Conservation (phyloP, 306 rosid species). For the Mimosa bimucronata region DNA sequence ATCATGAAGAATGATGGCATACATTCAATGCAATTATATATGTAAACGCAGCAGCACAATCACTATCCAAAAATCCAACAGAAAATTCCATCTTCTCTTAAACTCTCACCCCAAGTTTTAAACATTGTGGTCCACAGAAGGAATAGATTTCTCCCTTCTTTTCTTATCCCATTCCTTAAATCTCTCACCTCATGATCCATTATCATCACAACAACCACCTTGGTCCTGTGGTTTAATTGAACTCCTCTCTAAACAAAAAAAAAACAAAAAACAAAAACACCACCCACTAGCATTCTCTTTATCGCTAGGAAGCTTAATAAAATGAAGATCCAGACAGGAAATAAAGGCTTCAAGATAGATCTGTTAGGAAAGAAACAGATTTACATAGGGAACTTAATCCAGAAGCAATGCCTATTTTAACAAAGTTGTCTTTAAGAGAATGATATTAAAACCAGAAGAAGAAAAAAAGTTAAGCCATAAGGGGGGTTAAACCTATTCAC, state of each 20-base stretch:
- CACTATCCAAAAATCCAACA: not conserved
- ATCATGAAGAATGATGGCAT: not conserved
- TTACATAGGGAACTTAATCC: conserved; percentile 33
- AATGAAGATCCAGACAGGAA: not conserved
- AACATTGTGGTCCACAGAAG: conserved; percentile 5
- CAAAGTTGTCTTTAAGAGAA: conserved; percentile 19
- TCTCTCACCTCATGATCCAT: not conserved
- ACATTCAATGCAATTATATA: not conserved
- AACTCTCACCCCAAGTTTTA: not conserved
- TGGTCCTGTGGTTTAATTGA: not conserved
- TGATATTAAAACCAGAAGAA: not conserved
- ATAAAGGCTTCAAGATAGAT: not conserved
- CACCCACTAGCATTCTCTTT: not conserved
- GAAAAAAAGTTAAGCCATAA: conserved; percentile 35
- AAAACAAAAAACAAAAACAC: not conserved
- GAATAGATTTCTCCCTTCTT: conserved; percentile 8
- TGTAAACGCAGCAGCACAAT: not conserved
- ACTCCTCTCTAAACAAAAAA: not conserved
- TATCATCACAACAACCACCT: not conserved
- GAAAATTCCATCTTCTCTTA: not conserved
- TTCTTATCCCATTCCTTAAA: conserved; percentile 12
- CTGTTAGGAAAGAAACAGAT: conserved; percentile 19
- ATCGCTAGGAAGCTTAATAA: not conserved
- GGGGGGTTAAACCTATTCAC: conserved; percentile 32
- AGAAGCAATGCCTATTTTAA: conserved; percentile 33